phyloP scores from a whole-genome alignment of 768 basidiomycete species.

The Phaeotremella fagi region DNA sequence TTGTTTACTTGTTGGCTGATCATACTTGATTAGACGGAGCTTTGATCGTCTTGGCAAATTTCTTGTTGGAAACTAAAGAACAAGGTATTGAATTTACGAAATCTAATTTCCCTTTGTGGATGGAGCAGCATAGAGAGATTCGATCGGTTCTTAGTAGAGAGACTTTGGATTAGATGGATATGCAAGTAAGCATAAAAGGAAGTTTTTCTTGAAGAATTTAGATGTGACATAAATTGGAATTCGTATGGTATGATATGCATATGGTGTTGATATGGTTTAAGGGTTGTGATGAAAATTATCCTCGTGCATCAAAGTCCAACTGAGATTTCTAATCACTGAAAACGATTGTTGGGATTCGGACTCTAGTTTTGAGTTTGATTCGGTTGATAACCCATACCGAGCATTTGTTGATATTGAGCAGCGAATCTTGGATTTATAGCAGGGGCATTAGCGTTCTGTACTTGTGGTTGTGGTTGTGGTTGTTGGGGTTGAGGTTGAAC shows the following conservation, averaged over 20 bases:
- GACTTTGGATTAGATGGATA: slow-evolving; percentile 42
- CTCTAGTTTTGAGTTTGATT: too few species aligned
- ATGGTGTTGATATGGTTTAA: too few species aligned
- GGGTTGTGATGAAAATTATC: too few species aligned
- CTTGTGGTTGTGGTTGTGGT: slow-evolving; percentile 12
- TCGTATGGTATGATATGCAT: too few species aligned
- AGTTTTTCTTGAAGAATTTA: too few species aligned
- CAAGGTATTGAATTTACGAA: slow-evolving; percentile 28
- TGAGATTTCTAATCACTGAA: too few species aligned
- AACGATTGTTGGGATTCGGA: too few species aligned
- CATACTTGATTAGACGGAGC: slow-evolving; percentile 67
- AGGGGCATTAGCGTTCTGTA: slow-evolving; percentile 7
- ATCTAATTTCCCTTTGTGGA: slow-evolving; percentile 72
- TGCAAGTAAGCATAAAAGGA: too few species aligned
- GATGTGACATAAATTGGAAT: too few species aligned
- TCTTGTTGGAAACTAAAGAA: slow-evolving; percentile 65
- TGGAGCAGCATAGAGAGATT: slow-evolving; percentile 78
- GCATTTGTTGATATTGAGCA: slow-evolving; percentile 34
- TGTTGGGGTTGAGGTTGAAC: slow-evolving; percentile 4
- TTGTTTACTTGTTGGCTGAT: background rate
- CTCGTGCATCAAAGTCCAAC: too few species aligned
- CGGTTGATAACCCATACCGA: background rate
- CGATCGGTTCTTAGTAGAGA: slow-evolving; percentile 41
- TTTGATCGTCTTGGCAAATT: slow-evolving; percentile 90
- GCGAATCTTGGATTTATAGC: slow-evolving; percentile 44